These are phyloP conservation scores for Lentinula raphanica DNA, from an alignment of 768 basidiomycete species.

Conservation along the genomic window DNA sequence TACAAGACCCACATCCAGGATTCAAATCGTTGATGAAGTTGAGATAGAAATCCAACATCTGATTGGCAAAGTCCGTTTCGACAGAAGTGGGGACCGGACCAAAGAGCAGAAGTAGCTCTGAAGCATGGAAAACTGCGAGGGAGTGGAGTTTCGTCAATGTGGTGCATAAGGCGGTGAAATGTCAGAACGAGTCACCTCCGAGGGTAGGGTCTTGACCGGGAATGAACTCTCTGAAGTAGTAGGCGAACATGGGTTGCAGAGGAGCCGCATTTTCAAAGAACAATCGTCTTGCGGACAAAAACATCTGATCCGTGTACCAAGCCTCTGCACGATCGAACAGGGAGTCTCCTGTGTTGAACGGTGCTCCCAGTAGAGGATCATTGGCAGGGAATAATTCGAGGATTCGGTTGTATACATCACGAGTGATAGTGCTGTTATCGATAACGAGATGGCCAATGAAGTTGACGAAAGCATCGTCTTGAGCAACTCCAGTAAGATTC, in stretches of 20 bases:
- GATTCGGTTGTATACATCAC: slow-evolving; percentile 34
- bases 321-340: slow-evolving; percentile 51
- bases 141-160: not conserved
- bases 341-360: slow-evolving; percentile 55
- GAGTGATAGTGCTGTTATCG: slow-evolving; percentile 44
- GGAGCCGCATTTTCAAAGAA: slow-evolving; percentile 46
- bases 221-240: slow-evolving; percentile 53
- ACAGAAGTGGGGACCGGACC: slow-evolving; percentile 39
- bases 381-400: slow-evolving; percentile 42
- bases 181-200: slow-evolving; percentile 39
- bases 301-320: slow-evolving; percentile 60
- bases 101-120: slow-evolving; percentile 44
- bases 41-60: slow-evolving; percentile 49
- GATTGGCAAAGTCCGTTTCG: slow-evolving; percentile 41
- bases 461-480: slow-evolving; percentile 38
- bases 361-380: slow-evolving; percentile 39
- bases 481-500: slow-evolving; percentile 30
- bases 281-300: slow-evolving; percentile 41
- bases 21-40: slow-evolving; percentile 51
- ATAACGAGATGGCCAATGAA: slow-evolving; percentile 47
- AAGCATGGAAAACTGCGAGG: slow-evolving; percentile 40
- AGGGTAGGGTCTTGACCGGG: slow-evolving; percentile 43
- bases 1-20: slow-evolving; percentile 42
- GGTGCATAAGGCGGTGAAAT: not conserved
- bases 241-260: slow-evolving; percentile 45